Evolutionary conservation across 1,284 basidiomycete species (phyloP), one percentile per base, ranked within the genome.

Genomic region (Leccinum solheimii): DNA sequence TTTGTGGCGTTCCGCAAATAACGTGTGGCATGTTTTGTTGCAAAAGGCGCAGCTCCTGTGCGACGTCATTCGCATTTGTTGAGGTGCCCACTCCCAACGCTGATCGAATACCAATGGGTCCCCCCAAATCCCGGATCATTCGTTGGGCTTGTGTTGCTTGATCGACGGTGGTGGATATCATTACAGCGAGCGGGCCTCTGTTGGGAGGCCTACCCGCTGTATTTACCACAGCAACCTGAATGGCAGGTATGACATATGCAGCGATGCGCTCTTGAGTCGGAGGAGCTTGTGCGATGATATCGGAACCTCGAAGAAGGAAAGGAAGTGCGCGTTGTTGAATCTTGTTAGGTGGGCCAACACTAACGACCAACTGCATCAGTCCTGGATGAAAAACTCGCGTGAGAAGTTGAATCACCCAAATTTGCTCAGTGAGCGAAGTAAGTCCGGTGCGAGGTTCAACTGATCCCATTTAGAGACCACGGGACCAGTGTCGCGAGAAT

Each of bases 211-310:
- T 78, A 68, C 78, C 76, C 5, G 77, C 63, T 56, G 83, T 79
- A 72, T 86, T 79, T 60, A 83, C 86, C 60, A 94, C 82, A 48
- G 92, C 92, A 53, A 92, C 87, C 71, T 96, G 94, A 56, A 97
- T 91, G 21, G 93, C 94, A 50, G 94, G 95, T 63, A 97, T 95
- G 55, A 95, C 92, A 76, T 99, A 99, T 59, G 95, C 94, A 34
- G 97, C 96, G 71, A 99, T 98, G 53, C 97, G 86, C 76, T 99
- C 97, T 76, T 98, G 97, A 0, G 97, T 98, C 0, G 97, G 96
- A 50, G 97, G 97, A 11, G 97, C 97, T 78, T 99, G 97, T 6
- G 96, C 96, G 68, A 99, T 98, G 69, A 98, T 97, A 70, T 99
- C 97, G 50, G 93, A 87, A 9, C 95, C 93, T 62, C 93, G 88